phyloP scores from a whole-genome alignment of 2,329 filamentous ascomycete genomes.

The Dothideomycetes sp. region DNA sequence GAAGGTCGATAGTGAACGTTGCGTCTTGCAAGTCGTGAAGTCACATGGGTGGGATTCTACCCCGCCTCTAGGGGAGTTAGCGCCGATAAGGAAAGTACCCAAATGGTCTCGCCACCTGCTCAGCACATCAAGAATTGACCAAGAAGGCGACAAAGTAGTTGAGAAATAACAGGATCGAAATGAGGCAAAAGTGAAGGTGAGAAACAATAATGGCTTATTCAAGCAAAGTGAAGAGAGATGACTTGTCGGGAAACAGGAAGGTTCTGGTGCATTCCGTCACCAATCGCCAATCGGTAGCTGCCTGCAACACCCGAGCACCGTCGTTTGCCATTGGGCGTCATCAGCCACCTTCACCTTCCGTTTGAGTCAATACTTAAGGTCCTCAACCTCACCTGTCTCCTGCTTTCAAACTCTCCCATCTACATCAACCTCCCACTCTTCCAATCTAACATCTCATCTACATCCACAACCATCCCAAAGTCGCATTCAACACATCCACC shows the following conservation, averaged over 20 bases:
- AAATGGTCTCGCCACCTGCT: conserved; percentile 10
- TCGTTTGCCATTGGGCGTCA: conserved; percentile 7
- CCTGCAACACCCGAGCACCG: conserved; percentile 6
- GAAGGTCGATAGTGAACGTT: not conserved
- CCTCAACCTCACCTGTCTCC: conserved; percentile 3
- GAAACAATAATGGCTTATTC: not conserved
- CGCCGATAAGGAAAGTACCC: conserved; percentile 12
- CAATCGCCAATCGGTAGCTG: not conserved
- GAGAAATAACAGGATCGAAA: not conserved
- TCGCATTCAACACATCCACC: conserved; percentile 25
- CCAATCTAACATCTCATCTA: conserved; percentile 14
- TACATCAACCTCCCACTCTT: conserved; percentile 2
- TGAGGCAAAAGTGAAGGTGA: not conserved
- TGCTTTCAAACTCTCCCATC: not conserved
- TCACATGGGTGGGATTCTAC: conserved; percentile 9
- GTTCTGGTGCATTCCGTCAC: conserved; percentile 12
- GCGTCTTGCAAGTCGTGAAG: conserved; percentile 2
- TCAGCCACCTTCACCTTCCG: conserved; percentile 11
- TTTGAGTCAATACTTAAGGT: conserved; percentile 5
- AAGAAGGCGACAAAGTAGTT: not conserved
- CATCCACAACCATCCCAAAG: conserved; percentile 17
- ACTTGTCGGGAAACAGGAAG: conserved; percentile 8
- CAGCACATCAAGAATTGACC: not conserved
- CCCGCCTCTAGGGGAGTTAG: conserved; percentile 1
- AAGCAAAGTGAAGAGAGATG: not conserved